Evolutionary conservation across 805 yeast genomes (phyloP), one percentile per base, ranked within the genome.

Genomic region (Cyberlindnera veronae): DNA sequence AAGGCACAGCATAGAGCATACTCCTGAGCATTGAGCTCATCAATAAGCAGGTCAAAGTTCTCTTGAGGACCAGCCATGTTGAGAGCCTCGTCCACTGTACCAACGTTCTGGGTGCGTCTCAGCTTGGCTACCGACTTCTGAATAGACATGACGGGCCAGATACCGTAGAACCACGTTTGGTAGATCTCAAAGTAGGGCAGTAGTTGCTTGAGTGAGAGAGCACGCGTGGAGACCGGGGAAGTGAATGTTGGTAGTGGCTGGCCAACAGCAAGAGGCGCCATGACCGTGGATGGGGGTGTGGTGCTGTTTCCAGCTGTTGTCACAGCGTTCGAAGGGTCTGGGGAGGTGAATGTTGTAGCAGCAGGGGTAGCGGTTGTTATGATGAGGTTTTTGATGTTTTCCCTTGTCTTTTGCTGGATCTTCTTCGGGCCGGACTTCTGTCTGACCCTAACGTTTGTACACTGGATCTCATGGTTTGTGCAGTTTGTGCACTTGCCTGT

Each of bases 131-230:
- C 45, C 13, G 49, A 26, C 2, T 37, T 33, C 9, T 48, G 34
- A 10, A 50, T 49, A 2, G 55, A 46, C 18, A 52, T 34, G 5
- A 54, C 53, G 3, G 58, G 58, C 57, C 57, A 54, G 20, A 50
- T 45, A 3, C 57, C 52, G 36, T 54, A 54, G 39, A 49, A 54
- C 57, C 58, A 54, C 10, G 51, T 52, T 26, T 54, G 58, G 31
- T 52, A 52, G 19, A 52, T 40, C 35, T 52, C 53, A 13, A 54
- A 34, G 32, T 45, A 51, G 1, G 57, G 55, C 8, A 54, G 34
- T 10, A 52, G 40, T 21, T 54, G 50, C 28, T 46, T 45, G 18
- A 54, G 29, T 3, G 52, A 41, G 36, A 47, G 46, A 3, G 48
- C 27, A 8, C 27, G 24, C 11, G 10, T 5, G n/a, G 19, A 12